Percentiles rank a stretch among this genome's conserved stretches.
Evolutionary conservation across 1,139 yeast genomes (phyloP).

Genomic region (Scheffersomyces segobiensis): DNA sequence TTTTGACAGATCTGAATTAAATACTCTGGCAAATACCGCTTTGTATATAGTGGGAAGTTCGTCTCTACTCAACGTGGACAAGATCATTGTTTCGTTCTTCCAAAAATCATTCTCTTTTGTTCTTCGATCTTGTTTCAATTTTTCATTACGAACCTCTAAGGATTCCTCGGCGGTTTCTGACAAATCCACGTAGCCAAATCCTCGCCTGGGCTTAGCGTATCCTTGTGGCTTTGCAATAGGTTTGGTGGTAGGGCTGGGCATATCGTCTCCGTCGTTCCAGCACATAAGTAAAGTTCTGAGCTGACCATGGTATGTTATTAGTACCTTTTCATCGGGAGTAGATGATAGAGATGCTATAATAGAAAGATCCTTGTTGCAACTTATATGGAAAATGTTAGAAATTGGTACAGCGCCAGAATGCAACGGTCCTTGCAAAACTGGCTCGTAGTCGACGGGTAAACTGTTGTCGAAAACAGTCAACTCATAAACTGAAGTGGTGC

Average conservation of each 20-base stretch:
- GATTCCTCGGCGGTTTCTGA: constrained; percentile 15
- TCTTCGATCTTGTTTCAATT: not conserved
- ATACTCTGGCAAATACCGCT: constrained; percentile 5
- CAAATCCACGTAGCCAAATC: constrained; percentile 41
- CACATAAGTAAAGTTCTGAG: constrained; percentile 33
- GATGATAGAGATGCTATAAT: constrained; percentile 19
- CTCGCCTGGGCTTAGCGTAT: constrained; percentile 32
- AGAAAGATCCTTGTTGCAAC: constrained; percentile 15
- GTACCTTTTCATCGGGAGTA: constrained; percentile 10
- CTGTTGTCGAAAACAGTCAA: constrained; percentile 14
- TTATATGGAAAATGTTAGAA: constrained; percentile 19
- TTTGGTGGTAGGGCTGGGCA: not conserved
- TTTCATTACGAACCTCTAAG: not conserved
- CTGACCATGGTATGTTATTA: constrained; percentile 28
- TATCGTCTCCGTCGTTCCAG: constrained; percentile 6
- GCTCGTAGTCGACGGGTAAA: constrained; percentile 11
- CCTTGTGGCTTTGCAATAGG: constrained; percentile 6
- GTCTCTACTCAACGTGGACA: constrained; percentile 17
- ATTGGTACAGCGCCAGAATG: constrained; percentile 5
- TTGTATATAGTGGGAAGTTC: constrained; percentile 3
- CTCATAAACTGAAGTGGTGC: constrained; percentile 12
- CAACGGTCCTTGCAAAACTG: constrained; percentile 28
- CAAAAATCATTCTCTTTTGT: constrained; percentile 9
- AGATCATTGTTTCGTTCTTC: constrained; percentile 12
- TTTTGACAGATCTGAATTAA: constrained; percentile 5